Base-by-base conservation (phyloP, 768 basidiomycete species). In the Lactarius hatsudake region DNA sequence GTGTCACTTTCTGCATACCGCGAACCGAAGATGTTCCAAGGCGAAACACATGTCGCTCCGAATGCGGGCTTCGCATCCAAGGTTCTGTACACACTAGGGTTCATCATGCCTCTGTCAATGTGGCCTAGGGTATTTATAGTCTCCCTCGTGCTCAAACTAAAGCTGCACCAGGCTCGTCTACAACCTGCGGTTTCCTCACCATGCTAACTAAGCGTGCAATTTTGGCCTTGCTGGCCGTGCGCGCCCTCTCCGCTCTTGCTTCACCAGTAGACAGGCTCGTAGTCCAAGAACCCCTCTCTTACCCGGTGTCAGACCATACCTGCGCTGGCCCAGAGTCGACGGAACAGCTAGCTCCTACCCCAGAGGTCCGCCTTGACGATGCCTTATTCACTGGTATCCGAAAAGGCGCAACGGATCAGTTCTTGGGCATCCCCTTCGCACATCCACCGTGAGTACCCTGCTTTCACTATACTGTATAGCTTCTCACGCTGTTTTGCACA, bases 391-490 rank as follows among this genome's bases (percentile, higher is more conserved):
- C 70, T 34, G 79, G 79, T 2, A 1, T 64, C 1, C 42, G 66
- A 15, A 69, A 68, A 2, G 77, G 75, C 7, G 60, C 55, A 23
- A 71, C 77, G 0, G 69, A 72, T 7, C 60, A 72, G 15, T 82
- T 78, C 65, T 69, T 81, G 0, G 82, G 81, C 7, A 79, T 83
- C 20, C 81, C 78, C 0, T 82, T 77, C 48, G 78, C 80, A 15
- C 65, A 75, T 32, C 75, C 79, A 43, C 79, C 78, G 79, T 82
- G 71, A 30, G 78, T 59, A 59, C 45, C 34, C 34, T 38, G 5
- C 43, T 67, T 56, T 17, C 18, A 8, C 30, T 1, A 2, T 20
- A n/a, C 8, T n/a, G 2, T 36, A 17, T 18, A 17, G 1, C 26
- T 28, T 30, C 43, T 34, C 5, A 26, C 34, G 32, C 23, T 1